Evolutionary conservation across 2,329 filamentous ascomycete genomes (phyloP), one percentile per base, ranked within the genome.

Genomic region (Neonectria coccinea): DNA sequence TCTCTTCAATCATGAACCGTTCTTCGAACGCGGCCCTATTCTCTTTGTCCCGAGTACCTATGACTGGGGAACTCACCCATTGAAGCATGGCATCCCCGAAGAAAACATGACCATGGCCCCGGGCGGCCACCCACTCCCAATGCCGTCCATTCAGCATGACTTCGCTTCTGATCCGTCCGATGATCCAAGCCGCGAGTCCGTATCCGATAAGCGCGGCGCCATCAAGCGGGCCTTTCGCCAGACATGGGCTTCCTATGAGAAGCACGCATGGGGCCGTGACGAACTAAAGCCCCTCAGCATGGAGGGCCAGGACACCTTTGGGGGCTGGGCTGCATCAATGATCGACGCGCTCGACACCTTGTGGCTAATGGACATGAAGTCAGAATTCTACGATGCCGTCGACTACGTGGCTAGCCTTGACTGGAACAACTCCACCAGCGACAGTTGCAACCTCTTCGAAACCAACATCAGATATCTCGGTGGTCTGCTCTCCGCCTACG

Each of bases 391-490:
- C 47, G 81, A 84, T 62, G 89, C 89, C 2, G 86, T 88, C 1
- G 77, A 82, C 60, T 86, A 84, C 4, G 83, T 88, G 5, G 77
- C 83, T 4, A 62, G 65, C 5, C 59, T 74, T 59, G 68, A 74
- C 4, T 91, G 90, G 74, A 82, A 84, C 2, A 82, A 78, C 0
- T 85, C 85, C 0, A 75, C 67, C 0, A 67, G 65, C 3, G 56
- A 67, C 6, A 64, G 83, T 20, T 85, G 91, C 66, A 90, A 89
- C 55, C 77, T 91, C 1, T 91, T 91, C 61, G 89, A 92, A 77
- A 91, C 88, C 0, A 91, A 86, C 2, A 91, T 91, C 63, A 83
- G 89, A 36, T 91, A 91, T 72, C 82, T 92, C 0, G 89, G 89
- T 16, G 89, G 89, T 3, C 82, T 91, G 55, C 73, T 92, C 52